These are phyloP conservation scores for Tuber calosporum DNA, from an alignment of 495 filamentous ascomycete species.

Conservation along the genomic window DNA sequence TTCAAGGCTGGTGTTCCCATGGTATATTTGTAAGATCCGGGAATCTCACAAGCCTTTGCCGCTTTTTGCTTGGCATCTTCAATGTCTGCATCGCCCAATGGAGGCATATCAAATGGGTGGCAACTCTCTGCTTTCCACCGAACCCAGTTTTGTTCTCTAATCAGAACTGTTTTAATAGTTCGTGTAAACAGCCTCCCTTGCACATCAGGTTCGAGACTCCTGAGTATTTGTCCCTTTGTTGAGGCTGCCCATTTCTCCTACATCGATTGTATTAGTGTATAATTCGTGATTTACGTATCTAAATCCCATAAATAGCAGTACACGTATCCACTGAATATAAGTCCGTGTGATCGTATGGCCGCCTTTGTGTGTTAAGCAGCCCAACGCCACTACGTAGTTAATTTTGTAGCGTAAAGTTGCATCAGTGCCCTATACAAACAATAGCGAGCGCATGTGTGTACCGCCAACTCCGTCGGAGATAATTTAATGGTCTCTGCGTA, in stretches of 20 bases:
- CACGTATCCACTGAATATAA: neutral
- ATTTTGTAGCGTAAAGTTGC: neutral
- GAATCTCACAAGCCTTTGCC: conserved; percentile 57
- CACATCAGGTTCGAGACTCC: conserved; percentile 67
- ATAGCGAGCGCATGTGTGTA: neutral
- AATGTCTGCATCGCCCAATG: conserved; percentile 60
- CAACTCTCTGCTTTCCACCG: conserved; percentile 95
- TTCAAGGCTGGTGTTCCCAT: conserved; percentile 65
- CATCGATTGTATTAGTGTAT: conserved; percentile 8
- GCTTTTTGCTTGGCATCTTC: conserved; percentile 58
- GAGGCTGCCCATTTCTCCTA: conserved; percentile 66
- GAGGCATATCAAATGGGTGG: conserved; percentile 68
- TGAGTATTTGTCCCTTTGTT: conserved; percentile 65
- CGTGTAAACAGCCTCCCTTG: conserved; percentile 89
- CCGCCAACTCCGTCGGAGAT: neutral
- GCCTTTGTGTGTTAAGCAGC: neutral
- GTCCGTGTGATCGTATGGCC: neutral
- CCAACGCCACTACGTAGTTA: neutral
- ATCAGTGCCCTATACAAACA: neutral
- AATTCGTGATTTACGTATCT: neutral
- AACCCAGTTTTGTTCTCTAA: conserved; percentile 95
- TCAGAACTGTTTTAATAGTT: conserved; percentile 90
- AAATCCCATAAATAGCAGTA: neutral
- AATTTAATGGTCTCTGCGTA: neutral
- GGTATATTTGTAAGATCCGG: conserved; percentile 57